phyloP scores from a whole-genome alignment of 78 protist genomes.

The Goniomonas avonlea region DNA sequence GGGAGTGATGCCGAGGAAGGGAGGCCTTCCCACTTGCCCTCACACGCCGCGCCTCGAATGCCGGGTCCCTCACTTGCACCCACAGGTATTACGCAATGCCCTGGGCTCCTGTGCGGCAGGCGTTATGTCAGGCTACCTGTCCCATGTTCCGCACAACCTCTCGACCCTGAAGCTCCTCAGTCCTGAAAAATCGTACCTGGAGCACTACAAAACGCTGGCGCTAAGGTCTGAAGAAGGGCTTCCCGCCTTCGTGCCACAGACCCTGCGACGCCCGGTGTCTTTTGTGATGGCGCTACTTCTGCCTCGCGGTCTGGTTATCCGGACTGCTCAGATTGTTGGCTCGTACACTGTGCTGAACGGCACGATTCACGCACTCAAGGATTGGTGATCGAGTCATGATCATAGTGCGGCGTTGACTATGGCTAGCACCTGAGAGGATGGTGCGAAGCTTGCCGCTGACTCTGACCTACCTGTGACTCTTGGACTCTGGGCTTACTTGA shows the following conservation, averaged over 20 bases:
- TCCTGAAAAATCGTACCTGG: constrained; percentile 32
- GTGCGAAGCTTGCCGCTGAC: too few relatives aligned
- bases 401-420: too few relatives aligned
- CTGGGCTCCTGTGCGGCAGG: constrained; percentile 24
- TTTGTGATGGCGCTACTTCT: constrained; percentile 7
- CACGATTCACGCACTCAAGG: constrained; percentile 40
- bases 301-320: constrained; percentile 40
- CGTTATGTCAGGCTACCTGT: constrained; percentile 42
- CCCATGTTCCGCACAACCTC: constrained; percentile 59
- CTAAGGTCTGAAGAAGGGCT: not conserved
- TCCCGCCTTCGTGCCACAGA: not conserved
- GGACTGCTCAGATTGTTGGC: constrained; percentile 55
- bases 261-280: constrained; percentile 2
- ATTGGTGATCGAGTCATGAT: too few relatives aligned
- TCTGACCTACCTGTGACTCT: too few relatives aligned
- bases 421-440: too few relatives aligned
- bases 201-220: constrained; percentile 5
- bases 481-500: too few relatives aligned
- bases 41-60: too few relatives aligned
- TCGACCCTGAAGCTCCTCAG: constrained; percentile 44
- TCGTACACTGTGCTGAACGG: constrained; percentile 56
- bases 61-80: too few relatives aligned
- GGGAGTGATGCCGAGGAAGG: not conserved
- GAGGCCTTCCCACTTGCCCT: not conserved
- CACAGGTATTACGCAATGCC: constrained; percentile 7